Conservation (phyloP, 805 yeast species). For the Yamadazyma paraphyllophila region DNA sequence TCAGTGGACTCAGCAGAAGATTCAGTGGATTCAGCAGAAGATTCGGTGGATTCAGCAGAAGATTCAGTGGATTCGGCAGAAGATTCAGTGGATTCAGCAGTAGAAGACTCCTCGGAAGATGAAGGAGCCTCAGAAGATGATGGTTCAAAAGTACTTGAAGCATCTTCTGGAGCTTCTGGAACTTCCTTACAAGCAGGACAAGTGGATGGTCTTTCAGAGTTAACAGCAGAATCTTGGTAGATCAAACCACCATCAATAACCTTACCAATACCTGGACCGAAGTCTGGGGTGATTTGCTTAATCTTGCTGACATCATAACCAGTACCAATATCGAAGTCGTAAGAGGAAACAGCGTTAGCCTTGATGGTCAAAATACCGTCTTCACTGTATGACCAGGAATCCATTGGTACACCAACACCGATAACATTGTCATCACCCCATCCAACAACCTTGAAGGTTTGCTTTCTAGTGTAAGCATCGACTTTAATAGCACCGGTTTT, state of each 20-base stretch:
- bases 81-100: background rate
- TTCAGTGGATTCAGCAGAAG: constrained; percentile 3
- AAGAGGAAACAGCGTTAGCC: constrained; percentile 13
- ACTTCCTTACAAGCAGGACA: constrained; percentile 19
- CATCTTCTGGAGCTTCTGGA: constrained; percentile 17
- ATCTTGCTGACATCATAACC: constrained; percentile 19
- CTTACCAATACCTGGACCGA: constrained; percentile 18
- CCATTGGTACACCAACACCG: constrained; percentile 20
- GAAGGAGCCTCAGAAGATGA: constrained; percentile 8
- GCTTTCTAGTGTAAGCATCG: constrained; percentile 18
- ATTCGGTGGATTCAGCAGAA: constrained; percentile 3
- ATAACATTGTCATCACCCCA: constrained; percentile 28
- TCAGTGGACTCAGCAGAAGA: constrained; percentile 1
- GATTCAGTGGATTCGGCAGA: constrained; percentile 4
- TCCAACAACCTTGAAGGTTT: constrained; percentile 24
- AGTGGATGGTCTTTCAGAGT: constrained; percentile 19
- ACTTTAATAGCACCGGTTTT: constrained; percentile 14
- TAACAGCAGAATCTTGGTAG: constrained; percentile 19
- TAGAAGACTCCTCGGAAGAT: constrained; percentile 1
- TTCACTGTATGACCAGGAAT: constrained; percentile 10
- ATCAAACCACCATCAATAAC: constrained; percentile 20
- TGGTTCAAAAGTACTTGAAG: constrained; percentile 7
- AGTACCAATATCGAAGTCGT: constrained; percentile 20
- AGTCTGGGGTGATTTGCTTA: constrained; percentile 15
- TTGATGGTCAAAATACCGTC: constrained; percentile 14